Evolutionary conservation across 2,329 filamentous ascomycete species (phyloP), one percentile per base, ranked within the genome.

Genomic region (Cadophora luteo-olivacea): DNA sequence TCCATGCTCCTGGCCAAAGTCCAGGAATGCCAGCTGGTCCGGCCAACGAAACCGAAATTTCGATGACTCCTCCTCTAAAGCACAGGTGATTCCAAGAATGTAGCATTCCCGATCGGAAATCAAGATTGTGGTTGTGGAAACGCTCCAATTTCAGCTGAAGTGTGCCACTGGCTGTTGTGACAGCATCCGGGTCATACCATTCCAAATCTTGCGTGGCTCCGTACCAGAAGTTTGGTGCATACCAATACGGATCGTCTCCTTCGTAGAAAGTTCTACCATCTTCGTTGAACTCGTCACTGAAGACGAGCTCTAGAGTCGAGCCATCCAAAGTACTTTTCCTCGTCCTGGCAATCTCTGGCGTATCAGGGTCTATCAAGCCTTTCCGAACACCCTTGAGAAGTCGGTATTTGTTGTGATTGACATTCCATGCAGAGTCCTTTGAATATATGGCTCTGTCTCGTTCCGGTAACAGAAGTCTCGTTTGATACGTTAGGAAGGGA

Each of bases 191-290:
- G 66, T 75, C 75, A 69, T 78, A 78, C 76, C 76, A 78, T 64
- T 69, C 85, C 79, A 76, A 84, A 60, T 79, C 78, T 62, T 78
- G 75, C 78, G 75, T 86, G 82, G 84, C 84, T 81, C 75, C 84
- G 75, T 87, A 87, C 83, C 85, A 86, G 60, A 86, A 78, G 71
- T 87, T 80, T 16, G 82, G 81, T 14, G 82, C 84, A 41, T 79
- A 83, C 79, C 83, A 87, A 74, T 83, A 87, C 0, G 85, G 84
- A 72, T 87, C 85, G 70, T 87, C 85, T n/a, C 84, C 85, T 36
- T 82, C 80, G 69, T 86, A 87, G 72, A 87, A 87, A 0, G 84
- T 85, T 36, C 85, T 78, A 64, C 84, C 84, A 49, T 82, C 76
- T 9, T 80, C 77, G 69, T 86, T 86, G 77, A 87, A 87, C 69